Evolutionary conservation across 768 basidiomycete species (phyloP).

Genomic region (Termitomyces sp.): DNA sequence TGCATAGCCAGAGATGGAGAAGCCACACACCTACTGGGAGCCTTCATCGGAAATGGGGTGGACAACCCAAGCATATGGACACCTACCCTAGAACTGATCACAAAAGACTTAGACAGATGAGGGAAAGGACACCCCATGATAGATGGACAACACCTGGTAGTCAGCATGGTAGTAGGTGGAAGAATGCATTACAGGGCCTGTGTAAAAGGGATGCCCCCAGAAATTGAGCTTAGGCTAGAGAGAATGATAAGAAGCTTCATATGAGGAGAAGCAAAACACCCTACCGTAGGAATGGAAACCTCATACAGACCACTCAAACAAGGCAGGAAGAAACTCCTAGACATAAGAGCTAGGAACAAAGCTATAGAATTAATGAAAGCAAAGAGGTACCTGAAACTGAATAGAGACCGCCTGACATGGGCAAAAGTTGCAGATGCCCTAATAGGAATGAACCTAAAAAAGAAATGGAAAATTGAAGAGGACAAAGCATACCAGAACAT

Average conservation of each 20-base stretch:
- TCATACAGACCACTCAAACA: background rate
- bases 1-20: too few species aligned
- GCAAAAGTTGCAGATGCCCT: background rate
- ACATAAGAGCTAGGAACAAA: background rate
- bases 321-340: background rate
- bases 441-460: background rate
- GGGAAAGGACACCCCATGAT: background rate
- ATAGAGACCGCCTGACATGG: background rate
- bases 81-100: background rate
- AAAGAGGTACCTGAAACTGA: background rate
- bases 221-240: background rate
- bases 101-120: background rate
- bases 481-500: background rate
- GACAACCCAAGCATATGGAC: slow-evolving; percentile 1
- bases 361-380: background rate
- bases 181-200: background rate
- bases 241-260: background rate
- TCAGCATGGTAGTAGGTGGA: background rate
- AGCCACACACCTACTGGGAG: background rate
- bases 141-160: background rate
- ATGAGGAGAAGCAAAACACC: background rate
- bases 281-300: background rate
- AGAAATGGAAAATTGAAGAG: background rate
- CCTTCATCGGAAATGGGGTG: slow-evolving; percentile 5
- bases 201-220: background rate